Percentiles rank a stretch among this genome's conserved stretches.
These are phyloP conservation scores for Colletotrichum karsti DNA, from an alignment of 2,329 filamentous ascomycete species.

Conservation along the genomic window DNA sequence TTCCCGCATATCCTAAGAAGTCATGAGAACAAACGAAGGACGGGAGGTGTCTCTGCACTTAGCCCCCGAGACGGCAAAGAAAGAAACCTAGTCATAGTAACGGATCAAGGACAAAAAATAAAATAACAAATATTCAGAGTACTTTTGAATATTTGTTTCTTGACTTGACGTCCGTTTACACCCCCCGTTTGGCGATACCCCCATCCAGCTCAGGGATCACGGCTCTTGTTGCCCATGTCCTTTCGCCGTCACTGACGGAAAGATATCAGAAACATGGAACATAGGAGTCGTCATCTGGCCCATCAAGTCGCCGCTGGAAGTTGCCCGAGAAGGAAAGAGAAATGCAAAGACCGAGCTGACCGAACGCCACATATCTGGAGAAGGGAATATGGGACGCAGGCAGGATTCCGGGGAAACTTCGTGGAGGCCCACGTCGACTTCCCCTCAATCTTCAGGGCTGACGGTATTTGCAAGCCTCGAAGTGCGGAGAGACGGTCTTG, in stretches of 20 bases:
- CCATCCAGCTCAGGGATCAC: slow-evolving; percentile 14
- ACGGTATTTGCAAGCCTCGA: slow-evolving; percentile 12
- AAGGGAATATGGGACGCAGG: not conserved
- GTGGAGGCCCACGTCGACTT: slow-evolving; percentile 20
- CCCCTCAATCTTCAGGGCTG: not conserved
- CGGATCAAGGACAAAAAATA: not conserved
- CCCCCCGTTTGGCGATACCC: not conserved
- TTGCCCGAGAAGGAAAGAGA: slow-evolving; percentile 3
- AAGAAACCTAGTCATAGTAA: not conserved
- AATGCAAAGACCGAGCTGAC: slow-evolving; percentile 1
- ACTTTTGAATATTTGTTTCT: not conserved
- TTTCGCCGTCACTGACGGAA: not conserved
- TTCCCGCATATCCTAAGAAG: not conserved
- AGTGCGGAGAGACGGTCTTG: slow-evolving; percentile 22
- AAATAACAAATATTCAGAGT: not conserved
- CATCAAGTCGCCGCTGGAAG: slow-evolving; percentile 1
- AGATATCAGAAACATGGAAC: not conserved
- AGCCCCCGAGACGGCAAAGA: slow-evolving; percentile 1
- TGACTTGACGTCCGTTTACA: not conserved
- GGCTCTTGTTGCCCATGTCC: not conserved
- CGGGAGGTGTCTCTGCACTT: slow-evolving; percentile 7
- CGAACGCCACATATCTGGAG: not conserved
- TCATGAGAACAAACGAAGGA: slow-evolving; percentile 22
- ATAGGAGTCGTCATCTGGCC: slow-evolving; percentile 12
- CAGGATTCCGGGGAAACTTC: slow-evolving; percentile 29